Base-by-base conservation (phyloP, 768 basidiomycete species). In the Mycena haematopus region DNA sequence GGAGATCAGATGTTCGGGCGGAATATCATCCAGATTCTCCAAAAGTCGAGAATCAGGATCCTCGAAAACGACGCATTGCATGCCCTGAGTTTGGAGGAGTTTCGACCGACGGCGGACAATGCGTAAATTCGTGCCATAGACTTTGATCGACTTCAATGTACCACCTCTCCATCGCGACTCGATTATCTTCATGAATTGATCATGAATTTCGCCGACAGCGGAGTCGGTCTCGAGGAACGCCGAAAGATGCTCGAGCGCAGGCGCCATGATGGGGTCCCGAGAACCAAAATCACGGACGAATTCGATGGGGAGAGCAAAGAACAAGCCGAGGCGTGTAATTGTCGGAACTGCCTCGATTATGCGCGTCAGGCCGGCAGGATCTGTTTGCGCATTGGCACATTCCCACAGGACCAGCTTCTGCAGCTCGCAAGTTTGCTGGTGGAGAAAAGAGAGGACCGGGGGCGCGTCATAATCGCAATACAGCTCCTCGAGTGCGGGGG, bases 401-500 rank as follows among this genome's bases (percentile, higher is more conserved):
- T 24, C 44, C 24, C 22, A 36, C 7, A 61, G 1, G n/a, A 49
- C 35, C 60, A 61, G 24, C 24, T 49, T 61, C 9, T 35, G 24
- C n/a, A 61, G 14, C 25, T 25, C 24, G 24, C 36, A 46, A 11
- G 1, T 25, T 8, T 49, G 25, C 13, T 46, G 52, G 29, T 10
- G 53, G n/a, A 54, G 29, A 19, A 54, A 36, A 2, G 44, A 19
- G 8, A 61, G 46, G 22, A 42, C 19, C 9, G 24, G 27, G 38
- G 15, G 8, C 2, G 33, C 8, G 40, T 42, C 21, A 9, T n/a
- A 31, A 7, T 42, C 7, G 13, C 53, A 55, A 35, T 55, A 56
- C 36, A 61, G 33, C n/a, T 61, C 60, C 4, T 38, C 3, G 46
- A 61, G 60, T 21, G 53, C 60, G 3, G 47, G 60, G n/a, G 60